A percentile compares a stretch with the other conserved stretches of the same genome.
Evolutionary conservation across 1,139 yeast genomes (phyloP).

Genomic region (Hemisphaericaspora xylofermentans): DNA sequence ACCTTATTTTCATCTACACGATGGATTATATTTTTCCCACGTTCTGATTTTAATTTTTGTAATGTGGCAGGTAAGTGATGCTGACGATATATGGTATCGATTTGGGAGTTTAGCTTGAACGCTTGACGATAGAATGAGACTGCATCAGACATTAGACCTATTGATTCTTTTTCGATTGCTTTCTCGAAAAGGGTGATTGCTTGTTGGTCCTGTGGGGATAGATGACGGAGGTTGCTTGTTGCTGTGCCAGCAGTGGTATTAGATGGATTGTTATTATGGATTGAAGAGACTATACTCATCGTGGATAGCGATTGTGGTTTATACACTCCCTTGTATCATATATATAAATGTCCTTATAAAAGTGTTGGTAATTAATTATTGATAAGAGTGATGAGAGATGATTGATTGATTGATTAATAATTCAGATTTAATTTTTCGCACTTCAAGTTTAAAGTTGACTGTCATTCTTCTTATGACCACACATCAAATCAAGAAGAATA

Average conservation of each 20-base stretch:
- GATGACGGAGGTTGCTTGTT: neutral
- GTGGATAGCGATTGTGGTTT: too few relatives aligned
- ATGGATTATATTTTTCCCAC: constrained; percentile 31
- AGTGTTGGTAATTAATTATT: too few relatives aligned
- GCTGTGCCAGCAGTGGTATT: neutral
- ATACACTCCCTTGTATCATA: too few relatives aligned
- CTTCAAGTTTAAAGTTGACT: too few relatives aligned
- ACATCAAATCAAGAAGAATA: too few relatives aligned
- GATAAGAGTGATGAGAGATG: too few relatives aligned
- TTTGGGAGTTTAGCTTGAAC: constrained; percentile 60
- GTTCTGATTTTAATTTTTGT: constrained; percentile 24
- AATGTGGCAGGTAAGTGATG: constrained; percentile 40
- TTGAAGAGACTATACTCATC: too few relatives aligned
- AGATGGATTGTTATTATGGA: neutral
- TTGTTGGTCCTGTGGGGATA: constrained; percentile 21
- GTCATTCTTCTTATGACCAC: too few relatives aligned
- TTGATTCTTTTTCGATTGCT: constrained; percentile 70
- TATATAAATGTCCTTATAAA: too few relatives aligned
- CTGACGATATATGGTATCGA: constrained; percentile 64
- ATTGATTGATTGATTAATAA: too few relatives aligned
- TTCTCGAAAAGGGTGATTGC: constrained; percentile 67
- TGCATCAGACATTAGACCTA: constrained; percentile 81
- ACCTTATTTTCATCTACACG: constrained; percentile 33
- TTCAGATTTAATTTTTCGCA: too few relatives aligned
- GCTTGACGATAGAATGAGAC: constrained; percentile 72